A percentile compares a stretch with the other conserved stretches of the same genome.
phyloP scores from a whole-genome alignment of 305 asterid genomes.

The Rubia peregrina region DNA sequence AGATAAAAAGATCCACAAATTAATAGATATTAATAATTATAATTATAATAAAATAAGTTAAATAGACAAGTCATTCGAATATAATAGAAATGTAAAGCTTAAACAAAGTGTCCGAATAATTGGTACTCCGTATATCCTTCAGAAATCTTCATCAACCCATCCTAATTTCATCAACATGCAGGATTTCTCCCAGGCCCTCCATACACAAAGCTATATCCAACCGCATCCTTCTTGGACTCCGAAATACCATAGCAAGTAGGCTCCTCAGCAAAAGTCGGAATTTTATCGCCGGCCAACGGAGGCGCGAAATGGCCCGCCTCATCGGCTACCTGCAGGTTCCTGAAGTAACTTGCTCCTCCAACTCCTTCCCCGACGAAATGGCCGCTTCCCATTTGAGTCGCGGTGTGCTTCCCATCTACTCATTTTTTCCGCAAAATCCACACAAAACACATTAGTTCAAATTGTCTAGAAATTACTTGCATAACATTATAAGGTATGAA shows the following conservation, averaged over 20 bases:
- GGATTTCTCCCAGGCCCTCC: conserved; percentile 5
- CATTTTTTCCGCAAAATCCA: neutral
- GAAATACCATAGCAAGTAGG: neutral
- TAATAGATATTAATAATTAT: too few species aligned
- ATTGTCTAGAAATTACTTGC: neutral
- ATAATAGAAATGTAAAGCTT: neutral
- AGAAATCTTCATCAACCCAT: too few species aligned
- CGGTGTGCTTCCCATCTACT: neutral
- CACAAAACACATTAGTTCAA: neutral
- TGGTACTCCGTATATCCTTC: neutral
- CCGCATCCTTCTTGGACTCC: neutral
- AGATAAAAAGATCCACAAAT: neutral
- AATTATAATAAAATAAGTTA: neutral
- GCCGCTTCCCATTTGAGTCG: conserved; percentile 4
- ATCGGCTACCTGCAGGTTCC: neutral
- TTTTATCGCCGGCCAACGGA: neutral
- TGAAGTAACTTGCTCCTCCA: neutral
- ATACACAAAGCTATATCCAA: neutral
- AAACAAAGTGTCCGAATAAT: neutral
- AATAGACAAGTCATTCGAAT: neutral
- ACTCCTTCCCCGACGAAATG: neutral
- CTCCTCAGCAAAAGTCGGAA: neutral
- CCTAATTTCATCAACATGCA: neutral
- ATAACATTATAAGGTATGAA: too few species aligned
- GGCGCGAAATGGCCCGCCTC: neutral